Base-by-base conservation (phyloP, 176 grass and related monocot species). In the Eremochloa ophiuroides region DNA sequence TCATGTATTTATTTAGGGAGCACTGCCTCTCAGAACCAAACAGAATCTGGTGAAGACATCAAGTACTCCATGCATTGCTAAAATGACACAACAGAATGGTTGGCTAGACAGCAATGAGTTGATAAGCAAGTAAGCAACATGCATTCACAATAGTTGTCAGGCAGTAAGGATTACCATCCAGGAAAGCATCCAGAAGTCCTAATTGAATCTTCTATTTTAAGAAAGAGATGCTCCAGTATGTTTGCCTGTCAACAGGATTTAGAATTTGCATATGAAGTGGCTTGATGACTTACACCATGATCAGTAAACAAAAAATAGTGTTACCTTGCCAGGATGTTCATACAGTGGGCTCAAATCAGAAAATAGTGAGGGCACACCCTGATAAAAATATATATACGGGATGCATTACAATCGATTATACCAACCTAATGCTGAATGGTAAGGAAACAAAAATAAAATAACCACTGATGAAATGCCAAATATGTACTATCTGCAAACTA, bases 281-380 rank as follows among this genome's bases (percentile, higher is more conserved):
- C 60, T 37, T 33, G 29, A 59, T 60, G 44, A 70, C 18, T 37
- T 51, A 46, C 63, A 83, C 6, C 55, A 62, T 25, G 43, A 56
- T 74, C 44, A 83, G 55, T 70, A 47, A 67, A 34, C 33, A 70
- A 43, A 64, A 81, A 81, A 7, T 81, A 77, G 50, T 74, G 42
- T 80, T 91, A 99, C 96, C 96, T 99, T 99, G 87, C 85, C 93
- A 88, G 85, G 83, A 20, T 91, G 91, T 66, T 90, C 93, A 56
- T 99, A 99, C 62, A 99, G 87, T 20, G 96, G 91, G 43, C 91
- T 90, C 69, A 99, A 86, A 91, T 99, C 96, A 82, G 88, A 95
- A 79, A 99, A 99, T 55, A 99, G 75, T 18, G 96, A 99, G 33
- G 96, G 96, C 64, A 99, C 91, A 83, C 96, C 96, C 96, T 99